A percentile compares a stretch with the other conserved stretches of the same genome.
Evolutionary conservation across 106 monocot species (phyloP).

Genomic region (Alisma plantagoaquatica): DNA sequence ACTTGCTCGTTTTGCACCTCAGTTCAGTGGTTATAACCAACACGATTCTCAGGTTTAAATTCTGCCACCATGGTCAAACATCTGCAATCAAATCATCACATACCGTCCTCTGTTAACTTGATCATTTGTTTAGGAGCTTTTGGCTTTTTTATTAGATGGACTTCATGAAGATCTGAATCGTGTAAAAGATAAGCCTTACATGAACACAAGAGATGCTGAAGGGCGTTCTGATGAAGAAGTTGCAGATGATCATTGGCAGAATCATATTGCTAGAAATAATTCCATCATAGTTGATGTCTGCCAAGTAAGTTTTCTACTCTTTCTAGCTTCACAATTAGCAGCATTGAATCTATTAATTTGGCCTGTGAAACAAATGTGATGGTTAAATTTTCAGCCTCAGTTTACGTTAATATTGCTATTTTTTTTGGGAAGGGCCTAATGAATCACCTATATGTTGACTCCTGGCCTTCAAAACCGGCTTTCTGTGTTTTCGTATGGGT

Average conservation of each 20-base stretch:
- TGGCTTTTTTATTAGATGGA: slow-evolving; percentile 97
- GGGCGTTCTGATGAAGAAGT: slow-evolving; percentile 97
- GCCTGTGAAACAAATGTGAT: too few species aligned
- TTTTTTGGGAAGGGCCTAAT: too few species aligned
- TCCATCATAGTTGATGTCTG: slow-evolving; percentile 99
- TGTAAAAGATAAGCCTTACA: slow-evolving; percentile 90
- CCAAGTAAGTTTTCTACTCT: slow-evolving; percentile 66
- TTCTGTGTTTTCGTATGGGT: too few species aligned
- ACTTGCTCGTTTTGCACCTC: slow-evolving; percentile 96
- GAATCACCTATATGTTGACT: too few species aligned
- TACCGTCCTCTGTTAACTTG: background rate
- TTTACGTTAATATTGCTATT: too few species aligned
- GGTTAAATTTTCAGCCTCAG: too few species aligned
- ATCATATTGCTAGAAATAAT: slow-evolving; percentile 97
- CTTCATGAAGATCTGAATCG: slow-evolving; percentile 98
- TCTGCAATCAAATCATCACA: too few species aligned
- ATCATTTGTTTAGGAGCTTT: slow-evolving; percentile 57
- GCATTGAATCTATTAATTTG: too few species aligned
- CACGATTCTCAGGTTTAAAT: slow-evolving; percentile 88
- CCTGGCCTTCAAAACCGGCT: too few species aligned
- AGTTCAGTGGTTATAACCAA: slow-evolving; percentile 98
- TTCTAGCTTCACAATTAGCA: too few species aligned
- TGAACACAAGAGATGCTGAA: slow-evolving; percentile 90
- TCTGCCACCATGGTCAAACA: background rate
- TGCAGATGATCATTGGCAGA: slow-evolving; percentile 98